These are phyloP conservation scores for Acanthamoeba pearcei DNA, from an alignment of 208 protist genomes.

Conservation along the genomic window DNA sequence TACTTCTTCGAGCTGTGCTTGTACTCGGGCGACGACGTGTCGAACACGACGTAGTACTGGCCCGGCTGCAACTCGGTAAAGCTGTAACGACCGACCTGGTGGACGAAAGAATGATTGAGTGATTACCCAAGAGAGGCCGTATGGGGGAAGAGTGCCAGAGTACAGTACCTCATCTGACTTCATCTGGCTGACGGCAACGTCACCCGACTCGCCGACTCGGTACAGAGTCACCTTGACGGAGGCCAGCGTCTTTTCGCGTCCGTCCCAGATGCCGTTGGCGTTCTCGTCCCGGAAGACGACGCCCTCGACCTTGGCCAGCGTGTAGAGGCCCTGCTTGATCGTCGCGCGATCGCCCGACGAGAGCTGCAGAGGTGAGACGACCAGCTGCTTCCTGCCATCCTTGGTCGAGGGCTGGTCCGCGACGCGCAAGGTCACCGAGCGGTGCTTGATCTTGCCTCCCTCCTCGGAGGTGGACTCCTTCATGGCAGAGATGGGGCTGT, in stretches of 20 bases:
- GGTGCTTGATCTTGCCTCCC: slow-evolving; percentile 5
- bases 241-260: not conserved
- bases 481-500: slow-evolving; percentile 20
- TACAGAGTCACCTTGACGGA: slow-evolving; percentile 51
- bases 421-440: not conserved
- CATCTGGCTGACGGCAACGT: slow-evolving; percentile 41
- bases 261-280: slow-evolving; percentile 53
- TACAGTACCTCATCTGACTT: slow-evolving; percentile 28
- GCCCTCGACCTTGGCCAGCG: slow-evolving; percentile 58
- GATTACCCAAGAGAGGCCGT: not conserved
- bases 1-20: slow-evolving; percentile 67
- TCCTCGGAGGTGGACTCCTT: not conserved
- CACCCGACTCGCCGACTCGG: not conserved
- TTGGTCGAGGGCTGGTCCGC: not conserved
- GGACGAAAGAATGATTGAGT: not conserved
- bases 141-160: not conserved
- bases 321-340: slow-evolving; percentile 46
- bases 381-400: slow-evolving; percentile 47
- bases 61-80: slow-evolving; percentile 60
- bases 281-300: slow-evolving; percentile 61
- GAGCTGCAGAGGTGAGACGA: slow-evolving; percentile 8
- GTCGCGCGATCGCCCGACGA: slow-evolving; percentile 23
- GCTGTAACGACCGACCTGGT: slow-evolving; percentile 45
- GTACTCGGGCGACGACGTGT: slow-evolving; percentile 58
- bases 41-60: slow-evolving; percentile 68